Evolutionary conservation across 768 basidiomycete species (phyloP), one percentile per base, ranked within the genome.

Genomic region (Gloeopeniophorella convolvens): DNA sequence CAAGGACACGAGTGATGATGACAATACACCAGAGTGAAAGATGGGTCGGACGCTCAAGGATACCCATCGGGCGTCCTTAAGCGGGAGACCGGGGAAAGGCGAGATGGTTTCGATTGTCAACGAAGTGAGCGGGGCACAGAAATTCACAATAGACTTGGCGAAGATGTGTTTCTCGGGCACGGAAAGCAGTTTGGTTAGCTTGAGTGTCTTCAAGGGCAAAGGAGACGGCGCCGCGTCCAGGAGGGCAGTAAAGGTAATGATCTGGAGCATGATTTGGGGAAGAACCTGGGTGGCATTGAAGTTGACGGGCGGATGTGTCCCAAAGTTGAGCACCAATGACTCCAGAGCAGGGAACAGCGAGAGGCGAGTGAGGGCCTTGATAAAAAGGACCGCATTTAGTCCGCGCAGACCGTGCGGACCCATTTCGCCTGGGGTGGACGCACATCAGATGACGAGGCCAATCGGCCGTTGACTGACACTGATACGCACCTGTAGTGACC

Each of bases 171-270:
- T 21, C 8, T 51, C 30, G 23, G 50, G 42, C 11, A 45, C 35
- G 30, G 43, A 36, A 7, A 51, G 28, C 30, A 44, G 13, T 16
- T 30, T 39, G 20, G 43, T 31, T 26, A 51, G 18, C 10, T 15
- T 33, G 13, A 51, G 12, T 27, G 50, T 44, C 11, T 39, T 51
- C 3, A 44, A 50, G 26, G 35, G 36, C 1, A 18, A 31, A 39
- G 30, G 9, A 45, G 20, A 39, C 1, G 1, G n/a, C 10, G 5
- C 1, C 11, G 1, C 20, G 23, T 51, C 50, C 20, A 30, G 30
- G 16, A 51, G 36, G 16, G 50, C 50, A 8, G 30, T 51, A 20
- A 51, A 39, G 24, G 45, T 45, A 24, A 51, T 42, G 3, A 51
- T 44, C 30, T 51, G 50, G 40, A 51, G 50, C 18, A 51, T 15